Conservation (phyloP, 208 protist genomes). For the Crithidia expoeki region DNA sequence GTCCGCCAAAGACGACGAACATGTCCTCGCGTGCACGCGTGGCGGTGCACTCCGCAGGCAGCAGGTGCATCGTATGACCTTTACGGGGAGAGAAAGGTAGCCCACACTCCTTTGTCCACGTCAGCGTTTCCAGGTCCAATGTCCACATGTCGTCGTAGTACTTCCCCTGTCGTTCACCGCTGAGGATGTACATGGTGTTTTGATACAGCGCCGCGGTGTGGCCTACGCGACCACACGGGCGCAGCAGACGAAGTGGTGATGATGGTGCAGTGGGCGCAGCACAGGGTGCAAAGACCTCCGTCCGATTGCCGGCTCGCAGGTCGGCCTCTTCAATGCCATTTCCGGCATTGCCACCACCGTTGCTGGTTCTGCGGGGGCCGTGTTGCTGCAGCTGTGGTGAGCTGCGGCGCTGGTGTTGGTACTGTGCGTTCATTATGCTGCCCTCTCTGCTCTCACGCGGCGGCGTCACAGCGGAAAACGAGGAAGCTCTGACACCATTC, state of each 20-base stretch:
- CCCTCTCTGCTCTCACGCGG: neutral
- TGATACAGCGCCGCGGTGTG: slow-evolving; percentile 45
- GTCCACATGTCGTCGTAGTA: slow-evolving; percentile 55
- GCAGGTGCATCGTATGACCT: slow-evolving; percentile 52
- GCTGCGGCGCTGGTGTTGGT: neutral
- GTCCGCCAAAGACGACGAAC: slow-evolving; percentile 55
- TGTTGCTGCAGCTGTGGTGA: neutral
- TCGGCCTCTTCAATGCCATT: neutral
- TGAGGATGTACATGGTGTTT: slow-evolving; percentile 52
- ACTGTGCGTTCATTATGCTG: neutral
- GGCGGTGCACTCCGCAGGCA: slow-evolving; percentile 38
- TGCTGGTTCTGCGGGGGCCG: neutral
- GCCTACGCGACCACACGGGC: slow-evolving; percentile 39
- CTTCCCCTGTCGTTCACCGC: slow-evolving; percentile 38
- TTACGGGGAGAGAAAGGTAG: slow-evolving; percentile 53
- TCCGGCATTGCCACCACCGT: neutral
- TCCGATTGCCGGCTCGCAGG: neutral
- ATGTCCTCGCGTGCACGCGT: slow-evolving; percentile 38
- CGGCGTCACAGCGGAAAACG: neutral
- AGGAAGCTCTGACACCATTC: neutral
- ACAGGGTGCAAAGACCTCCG: neutral
- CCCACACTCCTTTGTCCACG: slow-evolving; percentile 29
- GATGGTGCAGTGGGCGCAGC: neutral
- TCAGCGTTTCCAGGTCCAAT: slow-evolving; percentile 21
- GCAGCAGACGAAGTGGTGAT: neutral